Conservation (phyloP, 257 asterid species). For the Lithospermum erythrorhizon region DNA sequence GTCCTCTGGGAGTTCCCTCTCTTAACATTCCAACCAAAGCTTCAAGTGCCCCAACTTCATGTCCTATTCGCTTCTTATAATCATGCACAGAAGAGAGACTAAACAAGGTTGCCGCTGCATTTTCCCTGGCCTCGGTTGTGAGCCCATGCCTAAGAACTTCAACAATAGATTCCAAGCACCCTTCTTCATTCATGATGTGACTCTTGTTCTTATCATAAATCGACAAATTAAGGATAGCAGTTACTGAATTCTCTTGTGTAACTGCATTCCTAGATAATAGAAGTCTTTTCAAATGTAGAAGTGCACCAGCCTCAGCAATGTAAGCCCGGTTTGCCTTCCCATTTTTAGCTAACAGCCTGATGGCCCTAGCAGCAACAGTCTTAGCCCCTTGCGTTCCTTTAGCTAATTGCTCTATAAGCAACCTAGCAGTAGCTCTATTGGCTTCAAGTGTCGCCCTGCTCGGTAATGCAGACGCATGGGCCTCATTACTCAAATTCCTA, state of each 20-base stretch:
- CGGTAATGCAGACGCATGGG: slow-evolving; percentile 23
- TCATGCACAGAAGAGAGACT: slow-evolving; percentile 93
- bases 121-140: slow-evolving; percentile 80
- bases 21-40: slow-evolving; percentile 52
- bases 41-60: slow-evolving; percentile 65
- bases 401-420: slow-evolving; percentile 54
- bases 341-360: slow-evolving; percentile 66
- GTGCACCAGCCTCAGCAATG: slow-evolving; percentile 81
- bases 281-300: slow-evolving; percentile 50
- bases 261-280: slow-evolving; percentile 46
- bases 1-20: slow-evolving; percentile 74
- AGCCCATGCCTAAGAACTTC: slow-evolving; percentile 54
- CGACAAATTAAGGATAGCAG: slow-evolving; percentile 80
- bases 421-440: slow-evolving; percentile 50
- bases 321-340: slow-evolving; percentile 68
- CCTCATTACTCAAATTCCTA: slow-evolving; percentile 32
- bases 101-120: slow-evolving; percentile 89
- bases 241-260: slow-evolving; percentile 85
- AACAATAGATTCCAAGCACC: slow-evolving; percentile 59
- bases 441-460: slow-evolving; percentile 64
- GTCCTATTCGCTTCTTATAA: slow-evolving; percentile 60
- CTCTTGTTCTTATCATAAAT: slow-evolving; percentile 71
- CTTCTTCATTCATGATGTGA: slow-evolving; percentile 66
- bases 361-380: slow-evolving; percentile 69
- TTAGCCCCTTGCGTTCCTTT: slow-evolving; percentile 53